These are phyloP conservation scores for Pleurotus salmoneostramineus DNA, from an alignment of 768 basidiomycete genomes.

Conservation along the genomic window DNA sequence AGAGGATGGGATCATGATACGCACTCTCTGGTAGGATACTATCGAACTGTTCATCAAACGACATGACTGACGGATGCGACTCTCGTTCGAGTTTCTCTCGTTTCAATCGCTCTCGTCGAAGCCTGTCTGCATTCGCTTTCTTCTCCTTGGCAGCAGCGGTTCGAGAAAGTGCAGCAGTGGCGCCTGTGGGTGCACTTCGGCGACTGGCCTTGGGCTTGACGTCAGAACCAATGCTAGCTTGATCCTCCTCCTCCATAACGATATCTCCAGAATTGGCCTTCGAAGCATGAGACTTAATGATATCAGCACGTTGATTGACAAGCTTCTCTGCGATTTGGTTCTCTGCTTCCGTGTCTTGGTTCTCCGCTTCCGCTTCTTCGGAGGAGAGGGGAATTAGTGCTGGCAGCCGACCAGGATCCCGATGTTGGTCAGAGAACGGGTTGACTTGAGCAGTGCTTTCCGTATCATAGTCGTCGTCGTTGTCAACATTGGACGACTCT, in stretches of 20 bases:
- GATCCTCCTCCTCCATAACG: background rate
- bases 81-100: slow-evolving; percentile 17
- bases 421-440: slow-evolving; percentile 53
- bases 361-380: slow-evolving; percentile 37
- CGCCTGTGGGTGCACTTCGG: slow-evolving; percentile 14
- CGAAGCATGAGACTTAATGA: slow-evolving; percentile 27
- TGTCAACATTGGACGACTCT: slow-evolving; percentile 35
- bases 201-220: slow-evolving; percentile 24
- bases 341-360: slow-evolving; percentile 43
- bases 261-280: slow-evolving; percentile 18
- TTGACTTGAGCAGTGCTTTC: slow-evolving; percentile 31
- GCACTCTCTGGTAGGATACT: slow-evolving; percentile 5
- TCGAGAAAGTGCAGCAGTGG: slow-evolving; percentile 17
- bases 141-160: slow-evolving; percentile 20
- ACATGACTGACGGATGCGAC: slow-evolving; percentile 4
- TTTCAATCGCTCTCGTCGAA: slow-evolving; percentile 15
- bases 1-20: background rate
- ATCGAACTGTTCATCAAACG: slow-evolving; percentile 6
- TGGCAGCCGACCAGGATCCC: slow-evolving; percentile 29
- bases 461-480: slow-evolving; percentile 36
- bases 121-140: slow-evolving; percentile 20
- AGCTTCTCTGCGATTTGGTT: slow-evolving; percentile 32
- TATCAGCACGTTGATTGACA: slow-evolving; percentile 32
- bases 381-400: slow-evolving; percentile 33
- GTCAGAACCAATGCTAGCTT: slow-evolving; percentile 7